These are phyloP conservation scores for Juncus effusus DNA, from an alignment of 176 grass and related monocot species.

Conservation along the genomic window DNA sequence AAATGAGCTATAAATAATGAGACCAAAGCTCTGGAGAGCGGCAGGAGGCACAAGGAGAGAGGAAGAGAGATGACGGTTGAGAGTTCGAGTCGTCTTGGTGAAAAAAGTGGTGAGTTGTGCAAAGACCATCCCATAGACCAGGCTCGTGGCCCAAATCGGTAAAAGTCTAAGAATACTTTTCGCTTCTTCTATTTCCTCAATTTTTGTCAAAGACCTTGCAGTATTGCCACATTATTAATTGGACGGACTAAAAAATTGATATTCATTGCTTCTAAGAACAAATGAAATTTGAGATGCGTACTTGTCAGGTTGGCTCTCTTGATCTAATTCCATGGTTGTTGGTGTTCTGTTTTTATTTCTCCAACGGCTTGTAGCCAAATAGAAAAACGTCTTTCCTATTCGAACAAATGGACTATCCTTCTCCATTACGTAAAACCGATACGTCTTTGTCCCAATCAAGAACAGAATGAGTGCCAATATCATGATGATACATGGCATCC, in stretches of 20 bases:
- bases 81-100: slow-evolving; percentile 39
- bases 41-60: slow-evolving; percentile 34
- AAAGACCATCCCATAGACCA: slow-evolving; percentile 21
- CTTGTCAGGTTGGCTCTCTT: slow-evolving; percentile 5
- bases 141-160: slow-evolving; percentile 47
- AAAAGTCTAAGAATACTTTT: slow-evolving; percentile 28
- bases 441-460: slow-evolving; percentile 18
- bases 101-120: slow-evolving; percentile 36
- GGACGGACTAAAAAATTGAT: neutral
- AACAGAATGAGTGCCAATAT: slow-evolving; percentile 17
- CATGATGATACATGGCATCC: slow-evolving; percentile 17
- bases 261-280: neutral
- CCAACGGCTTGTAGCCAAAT: slow-evolving; percentile 6
- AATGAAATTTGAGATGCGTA: neutral
- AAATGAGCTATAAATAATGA: neutral
- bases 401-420: slow-evolving; percentile 14
- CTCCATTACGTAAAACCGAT: slow-evolving; percentile 21
- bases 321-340: neutral
- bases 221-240: neutral
- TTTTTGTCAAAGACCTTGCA: neutral
- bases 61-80: slow-evolving; percentile 37
- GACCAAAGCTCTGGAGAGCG: slow-evolving; percentile 18
- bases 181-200: slow-evolving; percentile 11
- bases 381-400: slow-evolving; percentile 6
- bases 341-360: neutral